A percentile compares a stretch with the other conserved stretches of the same genome.
Conservation (phyloP, 148 eudicot genomes). For the Amaranthus cruentus region DNA sequence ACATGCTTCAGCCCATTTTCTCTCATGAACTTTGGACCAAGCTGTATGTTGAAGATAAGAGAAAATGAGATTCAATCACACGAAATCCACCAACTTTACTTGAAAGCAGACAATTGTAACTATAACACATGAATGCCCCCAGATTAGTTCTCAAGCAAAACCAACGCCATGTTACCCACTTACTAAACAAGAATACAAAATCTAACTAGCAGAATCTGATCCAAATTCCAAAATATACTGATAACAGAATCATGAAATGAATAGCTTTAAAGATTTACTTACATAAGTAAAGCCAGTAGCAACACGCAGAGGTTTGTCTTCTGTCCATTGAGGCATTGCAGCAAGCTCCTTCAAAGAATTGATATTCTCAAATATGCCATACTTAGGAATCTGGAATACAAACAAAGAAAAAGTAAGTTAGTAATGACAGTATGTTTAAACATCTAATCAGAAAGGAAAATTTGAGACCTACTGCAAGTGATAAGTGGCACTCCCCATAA, state of each 20-base stretch:
- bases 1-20: conserved; percentile 81
- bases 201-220: neutral
- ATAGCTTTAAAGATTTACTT: conserved; percentile 12
- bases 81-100: neutral
- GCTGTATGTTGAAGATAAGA: conserved; percentile 34
- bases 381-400: conserved; percentile 72
- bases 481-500: conserved; percentile 79
- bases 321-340: conserved; percentile 96
- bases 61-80: neutral
- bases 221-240: too few relatives aligned
- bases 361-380: conserved; percentile 89
- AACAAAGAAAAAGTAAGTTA: conserved; percentile 11
- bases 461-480: conserved; percentile 69
- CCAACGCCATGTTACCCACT: neutral
- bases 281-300: conserved; percentile 96
- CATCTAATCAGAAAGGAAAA: neutral
- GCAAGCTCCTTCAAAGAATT: conserved; percentile 86
- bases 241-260: neutral
- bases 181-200: neutral
- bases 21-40: conserved; percentile 82
- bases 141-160: neutral
- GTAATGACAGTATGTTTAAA: neutral
- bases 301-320: conserved; percentile 82
- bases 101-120: neutral
- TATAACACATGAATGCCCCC: conserved; percentile 1